Evolutionary conservation across 2,329 filamentous ascomycete genomes (phyloP).

Genomic region (Colletotrichum sp.): DNA sequence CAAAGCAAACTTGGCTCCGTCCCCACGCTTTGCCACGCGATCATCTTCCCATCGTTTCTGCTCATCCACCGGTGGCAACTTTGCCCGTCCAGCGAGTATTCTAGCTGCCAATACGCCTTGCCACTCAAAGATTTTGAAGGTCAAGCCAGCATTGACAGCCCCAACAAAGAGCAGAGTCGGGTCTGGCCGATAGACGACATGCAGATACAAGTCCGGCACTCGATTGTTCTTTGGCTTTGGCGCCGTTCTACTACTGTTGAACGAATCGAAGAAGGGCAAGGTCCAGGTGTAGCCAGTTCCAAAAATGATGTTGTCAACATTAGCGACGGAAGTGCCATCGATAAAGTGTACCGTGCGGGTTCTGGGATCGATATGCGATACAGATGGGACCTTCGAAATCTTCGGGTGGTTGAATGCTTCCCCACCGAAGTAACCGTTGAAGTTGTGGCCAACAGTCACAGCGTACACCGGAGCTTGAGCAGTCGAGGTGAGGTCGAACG

Average conservation of each 20-base stretch:
- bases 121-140: conserved; percentile 74
- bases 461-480: conserved; percentile 54
- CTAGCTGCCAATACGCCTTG: conserved; percentile 67
- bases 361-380: conserved; percentile 43
- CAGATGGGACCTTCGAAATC: conserved; percentile 51
- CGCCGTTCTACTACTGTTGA: accelerated
- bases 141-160: conserved; percentile 61
- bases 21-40: conserved; percentile 57
- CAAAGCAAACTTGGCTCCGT: conserved; percentile 61
- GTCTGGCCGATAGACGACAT: conserved; percentile 60
- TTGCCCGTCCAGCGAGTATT: conserved; percentile 56
- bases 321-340: conserved; percentile 54
- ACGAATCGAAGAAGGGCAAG: conserved; percentile 59
- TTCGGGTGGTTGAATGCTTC: conserved; percentile 62
- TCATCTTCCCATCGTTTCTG: conserved; percentile 63
- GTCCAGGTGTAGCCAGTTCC: conserved; percentile 73
- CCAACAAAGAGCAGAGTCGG: conserved; percentile 63
- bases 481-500: conserved; percentile 53
- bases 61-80: conserved; percentile 51
- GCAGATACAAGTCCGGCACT: conserved; percentile 61
- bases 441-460: conserved; percentile 54
- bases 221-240: conserved; percentile 53
- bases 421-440: conserved; percentile 62
- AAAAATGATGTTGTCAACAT: conserved; percentile 69
- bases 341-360: conserved; percentile 58